Evolutionary conservation across 805 yeast species (phyloP).

Genomic region (Wickerhamiella occidentalis): DNA sequence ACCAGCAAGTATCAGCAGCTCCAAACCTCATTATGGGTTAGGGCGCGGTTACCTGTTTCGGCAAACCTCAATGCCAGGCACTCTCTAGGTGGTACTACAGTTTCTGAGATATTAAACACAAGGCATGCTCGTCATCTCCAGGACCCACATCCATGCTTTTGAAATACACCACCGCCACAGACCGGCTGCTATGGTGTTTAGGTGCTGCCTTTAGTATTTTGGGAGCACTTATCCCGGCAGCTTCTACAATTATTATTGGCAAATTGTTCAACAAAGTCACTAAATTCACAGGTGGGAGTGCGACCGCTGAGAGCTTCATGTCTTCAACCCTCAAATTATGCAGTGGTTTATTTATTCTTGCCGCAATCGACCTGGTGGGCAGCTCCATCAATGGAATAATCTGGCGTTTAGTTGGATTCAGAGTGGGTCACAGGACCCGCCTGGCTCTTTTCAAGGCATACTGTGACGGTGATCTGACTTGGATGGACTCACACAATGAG

Average conservation of each 20-base stretch:
- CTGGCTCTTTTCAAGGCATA: slow-evolving; percentile 34
- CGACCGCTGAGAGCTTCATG: slow-evolving; percentile 27
- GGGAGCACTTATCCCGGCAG: slow-evolving; percentile 17
- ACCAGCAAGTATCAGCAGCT: too few species aligned
- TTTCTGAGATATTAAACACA: background rate
- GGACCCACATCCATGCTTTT: background rate
- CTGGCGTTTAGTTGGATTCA: slow-evolving; percentile 66
- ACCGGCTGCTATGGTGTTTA: background rate
- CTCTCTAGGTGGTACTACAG: background rate
- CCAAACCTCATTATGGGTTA: too few species aligned
- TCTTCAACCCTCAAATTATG: slow-evolving; percentile 29
- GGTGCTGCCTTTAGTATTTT: background rate
- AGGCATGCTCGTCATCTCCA: background rate
- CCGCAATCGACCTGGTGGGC: slow-evolving; percentile 34
- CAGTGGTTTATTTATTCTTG: slow-evolving; percentile 35
- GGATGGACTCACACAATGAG: slow-evolving; percentile 51
- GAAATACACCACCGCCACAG: background rate
- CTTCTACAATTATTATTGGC: slow-evolving; percentile 49
- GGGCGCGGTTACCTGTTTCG: slow-evolving; percentile 3
- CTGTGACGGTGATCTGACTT: slow-evolving; percentile 37
- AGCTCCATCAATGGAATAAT: slow-evolving; percentile 43
- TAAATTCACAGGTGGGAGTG: slow-evolving; percentile 27
- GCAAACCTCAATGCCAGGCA: background rate
- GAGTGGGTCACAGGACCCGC: slow-evolving; percentile 50
- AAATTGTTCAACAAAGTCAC: slow-evolving; percentile 41